A percentile compares a stretch with the other conserved stretches of the same genome.
Evolutionary conservation across 208 protist genomes (phyloP).

Genomic region (Crithidia expoeki): DNA sequence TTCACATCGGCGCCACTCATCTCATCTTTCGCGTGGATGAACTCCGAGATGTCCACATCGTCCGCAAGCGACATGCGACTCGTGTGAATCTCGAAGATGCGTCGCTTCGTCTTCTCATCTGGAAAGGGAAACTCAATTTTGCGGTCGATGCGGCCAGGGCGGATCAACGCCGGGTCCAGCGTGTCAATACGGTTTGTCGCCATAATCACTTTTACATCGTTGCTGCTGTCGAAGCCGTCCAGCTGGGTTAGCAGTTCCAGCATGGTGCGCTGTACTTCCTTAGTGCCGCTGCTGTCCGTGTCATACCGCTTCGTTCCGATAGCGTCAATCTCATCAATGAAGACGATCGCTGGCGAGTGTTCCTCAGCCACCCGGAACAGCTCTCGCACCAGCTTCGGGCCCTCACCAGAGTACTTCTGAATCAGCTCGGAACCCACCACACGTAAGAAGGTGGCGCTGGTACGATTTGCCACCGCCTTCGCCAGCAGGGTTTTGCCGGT

Average conservation of each 20-base stretch:
- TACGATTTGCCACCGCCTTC: slow-evolving; percentile 99
- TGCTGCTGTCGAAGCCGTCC: slow-evolving; percentile 99
- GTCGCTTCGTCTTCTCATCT: slow-evolving; percentile 98
- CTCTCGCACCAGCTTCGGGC: slow-evolving; percentile 99
- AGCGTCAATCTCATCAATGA: slow-evolving; percentile 99
- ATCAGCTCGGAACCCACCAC: slow-evolving; percentile 99
- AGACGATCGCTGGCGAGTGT: slow-evolving; percentile 99
- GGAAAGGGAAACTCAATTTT: slow-evolving; percentile 99
- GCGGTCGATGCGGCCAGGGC: slow-evolving; percentile 99
- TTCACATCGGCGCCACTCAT: slow-evolving; percentile 99
- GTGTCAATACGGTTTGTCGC: slow-evolving; percentile 99
- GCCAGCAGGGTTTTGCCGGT: slow-evolving; percentile 99
- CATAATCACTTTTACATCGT: slow-evolving; percentile 99
- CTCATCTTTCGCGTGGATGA: slow-evolving; percentile 99
- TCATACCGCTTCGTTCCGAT: slow-evolving; percentile 99
- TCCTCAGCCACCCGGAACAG: slow-evolving; percentile 99
- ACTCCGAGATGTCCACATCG: slow-evolving; percentile 99
- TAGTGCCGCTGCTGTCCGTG: slow-evolving; percentile 96
- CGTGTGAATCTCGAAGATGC: slow-evolving; percentile 99
- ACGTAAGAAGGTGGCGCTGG: slow-evolving; percentile 99
- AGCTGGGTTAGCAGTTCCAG: slow-evolving; percentile 99
- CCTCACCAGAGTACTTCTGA: slow-evolving; percentile 99
- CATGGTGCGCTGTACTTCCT: slow-evolving; percentile 99
- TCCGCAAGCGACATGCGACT: slow-evolving; percentile 98
- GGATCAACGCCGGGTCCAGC: slow-evolving; percentile 99